Evolutionary conservation across 805 yeast species (phyloP), one percentile per base, ranked within the genome.

Genomic region (Cyberlindnera galapagoensis): DNA sequence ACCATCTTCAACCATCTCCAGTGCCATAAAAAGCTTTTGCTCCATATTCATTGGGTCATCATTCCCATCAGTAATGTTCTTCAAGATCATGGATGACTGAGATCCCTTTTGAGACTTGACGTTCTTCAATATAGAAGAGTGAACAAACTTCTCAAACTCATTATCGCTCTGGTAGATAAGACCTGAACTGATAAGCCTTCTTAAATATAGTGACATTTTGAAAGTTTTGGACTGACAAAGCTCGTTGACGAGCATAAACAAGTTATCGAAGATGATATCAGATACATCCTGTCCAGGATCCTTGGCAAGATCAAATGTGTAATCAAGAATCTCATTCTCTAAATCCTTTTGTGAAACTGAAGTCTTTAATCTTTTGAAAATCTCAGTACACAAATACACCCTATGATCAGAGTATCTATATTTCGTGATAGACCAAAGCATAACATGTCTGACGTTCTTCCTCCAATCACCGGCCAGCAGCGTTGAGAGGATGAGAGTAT

Each of bases 141-240:
- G 95, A 26, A 67, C 67, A 37, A 48, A 57, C 48, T 64, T 65
- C 31, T 78, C 79, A 18, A 59, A 54, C 7, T 64, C 64, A 13
- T 74, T 71, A 7, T 72, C 66, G 4, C 65, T 59, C 9, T 75
- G 55, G 54, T 82, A 85, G 28, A 88, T 72, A 1, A 86, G 65
- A 5, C 97, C 98, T 1, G 92, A 77, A 8, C 96, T 85, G 27
- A 90, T 87, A 22, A 88, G 60, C 44, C 78, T 74, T 47, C 97
- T 63, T 36, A 88, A 64, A 48, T 90, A 90, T 2, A 81, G 69
- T 1, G 66, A 54, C 2, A 57, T 55, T 35, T 68, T 71, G n/a
- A 69, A 59, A 29, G 65, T 59, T 10, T 68, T 60, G 12, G 68
- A 63, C 9, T 60, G 63, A 6, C 51, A 48, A 12, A 63, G 41